phyloP scores from a whole-genome alignment of 768 basidiomycete species.

The Amylocystis lapponica region DNA sequence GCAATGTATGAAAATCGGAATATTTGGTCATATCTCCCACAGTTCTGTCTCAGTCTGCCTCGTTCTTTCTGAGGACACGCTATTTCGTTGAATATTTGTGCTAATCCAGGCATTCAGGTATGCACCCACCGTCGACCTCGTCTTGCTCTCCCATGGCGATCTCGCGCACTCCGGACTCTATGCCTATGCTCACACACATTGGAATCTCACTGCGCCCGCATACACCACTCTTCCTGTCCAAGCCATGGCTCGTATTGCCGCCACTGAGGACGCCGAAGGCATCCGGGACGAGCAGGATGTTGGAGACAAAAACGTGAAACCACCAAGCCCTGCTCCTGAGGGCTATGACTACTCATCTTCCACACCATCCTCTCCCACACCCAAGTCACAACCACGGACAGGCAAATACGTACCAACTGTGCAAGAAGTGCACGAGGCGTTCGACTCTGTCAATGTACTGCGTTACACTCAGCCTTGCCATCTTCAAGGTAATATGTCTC shows the following conservation, averaged over 20 bases:
- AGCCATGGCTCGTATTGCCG: slow-evolving; percentile 90
- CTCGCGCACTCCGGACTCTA: slow-evolving; percentile 87
- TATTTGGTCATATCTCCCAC: no score
- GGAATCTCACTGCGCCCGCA: slow-evolving; percentile 84
- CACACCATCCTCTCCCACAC: slow-evolving; percentile 9
- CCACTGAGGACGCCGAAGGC: slow-evolving; percentile 81
- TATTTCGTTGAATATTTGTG: neutral
- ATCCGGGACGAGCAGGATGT: slow-evolving; percentile 72
- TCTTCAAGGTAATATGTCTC: slow-evolving; percentile 72
- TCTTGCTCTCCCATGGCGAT: slow-evolving; percentile 92
- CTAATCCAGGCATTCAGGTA: slow-evolving; percentile 36
- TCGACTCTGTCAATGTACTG: slow-evolving; percentile 86
- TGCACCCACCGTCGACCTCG: slow-evolving; percentile 80
- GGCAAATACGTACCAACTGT: slow-evolving; percentile 69
- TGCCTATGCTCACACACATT: slow-evolving; percentile 83
- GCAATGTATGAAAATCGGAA: no score
- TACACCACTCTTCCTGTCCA: slow-evolving; percentile 95
- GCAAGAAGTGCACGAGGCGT: slow-evolving; percentile 88
- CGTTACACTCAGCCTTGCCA: slow-evolving; percentile 95
- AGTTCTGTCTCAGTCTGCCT: neutral
- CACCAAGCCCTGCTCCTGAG: slow-evolving; percentile 11
- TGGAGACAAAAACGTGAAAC: slow-evolving; percentile 29
- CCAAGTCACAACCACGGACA: slow-evolving; percentile 17
- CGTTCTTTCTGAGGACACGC: neutral
- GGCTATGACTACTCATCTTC: neutral